Evolutionary conservation across 2,329 filamentous ascomycete genomes (phyloP).

Genomic region (Pyrenophora teres): DNA sequence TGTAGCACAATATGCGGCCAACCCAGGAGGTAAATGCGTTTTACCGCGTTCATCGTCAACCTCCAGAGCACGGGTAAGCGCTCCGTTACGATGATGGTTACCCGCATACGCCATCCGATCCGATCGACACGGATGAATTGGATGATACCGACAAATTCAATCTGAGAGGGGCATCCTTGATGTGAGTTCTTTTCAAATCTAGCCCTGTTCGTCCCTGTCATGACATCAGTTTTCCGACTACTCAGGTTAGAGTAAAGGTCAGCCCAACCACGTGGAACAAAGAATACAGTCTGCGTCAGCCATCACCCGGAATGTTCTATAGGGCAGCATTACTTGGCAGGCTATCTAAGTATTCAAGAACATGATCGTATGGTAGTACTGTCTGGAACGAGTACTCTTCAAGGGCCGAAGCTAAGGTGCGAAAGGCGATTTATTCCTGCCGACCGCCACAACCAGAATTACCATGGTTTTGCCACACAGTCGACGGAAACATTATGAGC

Average conservation of each 20-base stretch:
- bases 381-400: no score
- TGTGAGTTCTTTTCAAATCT: background rate
- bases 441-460: no score
- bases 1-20: no score
- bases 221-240: background rate
- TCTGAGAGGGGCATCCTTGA: background rate
- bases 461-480: no score
- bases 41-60: background rate
- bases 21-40: no score
- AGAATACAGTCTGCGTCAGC: background rate
- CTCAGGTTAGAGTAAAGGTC: background rate
- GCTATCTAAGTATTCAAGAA: background rate
- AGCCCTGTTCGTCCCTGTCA: background rate
- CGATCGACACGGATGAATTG: no score
- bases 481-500: no score
- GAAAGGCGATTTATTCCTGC: no score
- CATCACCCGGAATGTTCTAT: background rate
- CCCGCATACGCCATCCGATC: background rate
- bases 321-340: background rate
- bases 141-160: background rate
- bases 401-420: no score
- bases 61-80: background rate
- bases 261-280: constrained; percentile 2
- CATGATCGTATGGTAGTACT: background rate
- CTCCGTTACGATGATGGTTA: background rate